These are phyloP conservation scores for Chlamydomonas sphaeroides DNA, from an alignment of 139 green algal species.

Conservation along the genomic window DNA sequence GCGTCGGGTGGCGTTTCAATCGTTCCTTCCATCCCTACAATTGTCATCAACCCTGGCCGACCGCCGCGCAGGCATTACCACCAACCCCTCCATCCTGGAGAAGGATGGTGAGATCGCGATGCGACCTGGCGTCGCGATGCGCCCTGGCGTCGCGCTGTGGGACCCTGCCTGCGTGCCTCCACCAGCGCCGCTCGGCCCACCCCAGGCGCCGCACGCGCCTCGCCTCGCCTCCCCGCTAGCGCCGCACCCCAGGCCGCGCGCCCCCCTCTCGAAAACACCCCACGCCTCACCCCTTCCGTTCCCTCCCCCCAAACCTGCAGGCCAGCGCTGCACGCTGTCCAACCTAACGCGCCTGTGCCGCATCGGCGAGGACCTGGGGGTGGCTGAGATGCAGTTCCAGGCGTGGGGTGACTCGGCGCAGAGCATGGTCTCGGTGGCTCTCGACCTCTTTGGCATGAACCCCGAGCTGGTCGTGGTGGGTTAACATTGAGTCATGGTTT, in stretches of 20 bases:
- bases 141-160: too few species aligned
- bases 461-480: slow-evolving; percentile 46
- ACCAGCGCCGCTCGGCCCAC: too few species aligned
- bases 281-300: background rate
- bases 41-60: background rate
- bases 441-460: slow-evolving; percentile 61
- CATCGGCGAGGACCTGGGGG: slow-evolving; percentile 16
- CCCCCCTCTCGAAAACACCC: background rate
- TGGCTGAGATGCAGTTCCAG: slow-evolving; percentile 35
- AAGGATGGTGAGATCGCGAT: slow-evolving; percentile 66
- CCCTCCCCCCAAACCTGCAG: background rate
- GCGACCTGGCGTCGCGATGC: too few species aligned
- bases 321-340: slow-evolving; percentile 35
- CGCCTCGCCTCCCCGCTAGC: too few species aligned
- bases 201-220: too few species aligned
- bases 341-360: slow-evolving; percentile 16
- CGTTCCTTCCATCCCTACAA: background rate
- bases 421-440: slow-evolving; percentile 63
- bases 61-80: slow-evolving; percentile 73
- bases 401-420: slow-evolving; percentile 72
- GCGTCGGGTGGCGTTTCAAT: background rate
- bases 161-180: too few species aligned
- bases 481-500: too few species aligned
- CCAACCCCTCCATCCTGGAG: slow-evolving; percentile 84
- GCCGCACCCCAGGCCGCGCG: too few species aligned